Conservation (phyloP, 2,329 filamentous ascomycete species). For the Aspergillus pseudoglaucus region DNA sequence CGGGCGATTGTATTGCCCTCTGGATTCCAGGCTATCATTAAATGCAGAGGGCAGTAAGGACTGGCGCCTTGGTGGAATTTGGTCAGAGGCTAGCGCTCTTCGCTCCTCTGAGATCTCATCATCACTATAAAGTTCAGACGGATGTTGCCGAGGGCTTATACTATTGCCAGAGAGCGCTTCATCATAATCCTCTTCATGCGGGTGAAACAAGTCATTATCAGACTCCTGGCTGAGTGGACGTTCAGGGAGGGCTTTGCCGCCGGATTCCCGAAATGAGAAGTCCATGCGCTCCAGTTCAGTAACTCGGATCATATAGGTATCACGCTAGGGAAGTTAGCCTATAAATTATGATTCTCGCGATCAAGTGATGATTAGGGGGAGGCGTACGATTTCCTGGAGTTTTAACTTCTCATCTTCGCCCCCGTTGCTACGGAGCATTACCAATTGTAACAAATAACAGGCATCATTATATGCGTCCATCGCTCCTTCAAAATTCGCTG, state of each 20-base stretch:
- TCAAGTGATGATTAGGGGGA: background rate
- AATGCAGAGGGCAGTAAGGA: conserved; percentile 32
- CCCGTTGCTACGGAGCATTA: conserved; percentile 75
- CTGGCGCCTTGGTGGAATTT: conserved; percentile 31
- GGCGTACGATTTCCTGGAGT: conserved; percentile 82
- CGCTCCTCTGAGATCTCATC: conserved; percentile 18
- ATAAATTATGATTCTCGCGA: background rate
- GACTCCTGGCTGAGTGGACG: conserved; percentile 57
- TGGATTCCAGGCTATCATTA: conserved; percentile 18
- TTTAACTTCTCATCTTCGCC: conserved; percentile 78
- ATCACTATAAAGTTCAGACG: conserved; percentile 32
- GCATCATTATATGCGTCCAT: conserved; percentile 87
- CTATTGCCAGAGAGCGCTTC: conserved; percentile 45
- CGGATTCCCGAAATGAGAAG: conserved; percentile 41
- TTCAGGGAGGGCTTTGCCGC: conserved; percentile 71
- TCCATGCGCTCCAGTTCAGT: conserved; percentile 72
- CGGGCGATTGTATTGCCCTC: conserved; percentile 42
- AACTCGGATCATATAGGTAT: conserved; percentile 85
- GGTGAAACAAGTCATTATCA: conserved; percentile 37
- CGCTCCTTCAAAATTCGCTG: conserved; percentile 86
- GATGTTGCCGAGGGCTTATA: conserved; percentile 47
- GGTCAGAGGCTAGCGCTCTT: conserved; percentile 19
- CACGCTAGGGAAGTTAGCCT: conserved; percentile 51
- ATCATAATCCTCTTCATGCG: conserved; percentile 29
- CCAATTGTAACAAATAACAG: conserved; percentile 78